Evolutionary conservation across 495 filamentous ascomycete genomes (phyloP), one percentile per base, ranked within the genome.

Genomic region (Corynascus novoguineensis): DNA sequence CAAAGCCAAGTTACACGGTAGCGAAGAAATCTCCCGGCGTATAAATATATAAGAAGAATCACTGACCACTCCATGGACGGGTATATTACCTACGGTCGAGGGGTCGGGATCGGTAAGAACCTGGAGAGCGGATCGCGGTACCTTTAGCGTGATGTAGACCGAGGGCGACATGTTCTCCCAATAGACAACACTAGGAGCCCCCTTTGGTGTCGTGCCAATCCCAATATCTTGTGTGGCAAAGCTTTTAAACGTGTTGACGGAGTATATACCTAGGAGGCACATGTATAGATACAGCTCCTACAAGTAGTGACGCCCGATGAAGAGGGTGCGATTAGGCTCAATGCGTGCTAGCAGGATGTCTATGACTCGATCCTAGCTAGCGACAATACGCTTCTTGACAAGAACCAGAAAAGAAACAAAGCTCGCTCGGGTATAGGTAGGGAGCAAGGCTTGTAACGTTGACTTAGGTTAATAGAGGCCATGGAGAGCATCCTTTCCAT

Each of bases 131-230:
- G 42, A 17, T 41, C 62, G 62, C 27, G 73, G 71, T 17, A 75
- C 64, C 29, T 64, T 54, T 42, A 75, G 55, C 15, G 71, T 75
- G 17, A 74, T 31, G 59, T 69, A 73, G 21, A 73, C 53, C 9
- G 65, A 60, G n/a, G 67, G 52, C 7, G 73, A 73, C 44, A 75
- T 63, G 40, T 67, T 35, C 21, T 60, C 57, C 71, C 65, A 73
- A 27, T 44, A 46, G 28, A 24, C 15, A 12, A 59, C n/a, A 19
- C 11, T n/a, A 8, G 42, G 5, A 14, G n/a, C 3, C 9, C 17
- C 2, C 2, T 11, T 28, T 21, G 34, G 4, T 7, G 21, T 22
- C 7, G 40, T 3, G 3, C 29, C 22, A 17, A 31, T 35, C 7
- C 10, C 32, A 2, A 5, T 25, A 12, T 15, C 25, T 9, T 10